phyloP scores from a whole-genome alignment of 768 basidiomycete genomes.

The Harrya chromipes region DNA sequence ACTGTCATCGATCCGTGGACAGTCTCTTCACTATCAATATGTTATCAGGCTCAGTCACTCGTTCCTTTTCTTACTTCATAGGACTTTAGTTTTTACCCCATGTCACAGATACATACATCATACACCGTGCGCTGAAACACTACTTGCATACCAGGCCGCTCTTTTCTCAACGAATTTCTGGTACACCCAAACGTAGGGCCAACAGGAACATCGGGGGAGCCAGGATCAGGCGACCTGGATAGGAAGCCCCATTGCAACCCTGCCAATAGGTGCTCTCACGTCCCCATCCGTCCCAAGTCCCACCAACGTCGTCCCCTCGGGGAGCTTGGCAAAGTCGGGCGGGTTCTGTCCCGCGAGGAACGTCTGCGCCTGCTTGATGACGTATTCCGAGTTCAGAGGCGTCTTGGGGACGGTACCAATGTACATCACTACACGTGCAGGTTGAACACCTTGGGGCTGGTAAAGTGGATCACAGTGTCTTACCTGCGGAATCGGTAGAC shows the following conservation, averaged over 20 bases:
- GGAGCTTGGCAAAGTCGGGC: slow-evolving; percentile 63
- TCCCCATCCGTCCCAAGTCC: slow-evolving; percentile 42
- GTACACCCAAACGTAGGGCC: too few relatives aligned
- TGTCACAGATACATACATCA: too few relatives aligned
- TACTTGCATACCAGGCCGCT: too few relatives aligned
- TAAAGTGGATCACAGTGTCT: not conserved
- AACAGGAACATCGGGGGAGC: too few relatives aligned
- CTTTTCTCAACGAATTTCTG: too few relatives aligned
- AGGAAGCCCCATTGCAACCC: slow-evolving; percentile 45
- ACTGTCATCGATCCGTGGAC: too few relatives aligned
- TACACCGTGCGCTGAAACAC: too few relatives aligned
- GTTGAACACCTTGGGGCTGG: not conserved
- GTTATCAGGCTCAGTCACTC: too few relatives aligned
- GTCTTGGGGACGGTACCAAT: slow-evolving; percentile 72
- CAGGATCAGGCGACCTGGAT: slow-evolving; percentile 10
- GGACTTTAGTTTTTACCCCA: too few relatives aligned
- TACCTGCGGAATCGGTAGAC: slow-evolving; percentile 53
- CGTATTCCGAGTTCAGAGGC: slow-evolving; percentile 55
- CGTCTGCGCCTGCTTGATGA: slow-evolving; percentile 56
- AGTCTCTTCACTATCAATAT: too few relatives aligned
- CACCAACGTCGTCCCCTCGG: slow-evolving; percentile 38
- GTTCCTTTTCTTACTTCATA: too few relatives aligned
- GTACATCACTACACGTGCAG: slow-evolving; percentile 57
- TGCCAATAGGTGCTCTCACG: slow-evolving; percentile 32
- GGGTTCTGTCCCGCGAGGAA: slow-evolving; percentile 62